Evolutionary conservation across 2,329 filamentous ascomycete genomes (phyloP).

Genomic region (Exophiala lecanii-corni): DNA sequence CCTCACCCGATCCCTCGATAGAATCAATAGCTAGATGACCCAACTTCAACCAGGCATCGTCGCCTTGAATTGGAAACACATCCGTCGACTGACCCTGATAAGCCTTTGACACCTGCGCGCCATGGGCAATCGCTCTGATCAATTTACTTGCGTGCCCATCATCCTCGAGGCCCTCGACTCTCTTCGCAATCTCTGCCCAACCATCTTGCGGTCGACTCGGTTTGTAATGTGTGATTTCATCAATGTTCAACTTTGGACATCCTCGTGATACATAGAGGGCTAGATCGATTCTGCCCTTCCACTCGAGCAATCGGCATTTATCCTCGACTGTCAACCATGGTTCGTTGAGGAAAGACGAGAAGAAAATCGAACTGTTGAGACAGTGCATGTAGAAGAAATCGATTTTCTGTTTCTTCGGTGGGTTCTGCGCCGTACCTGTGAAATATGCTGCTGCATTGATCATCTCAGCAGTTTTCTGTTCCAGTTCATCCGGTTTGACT

Average conservation of each 20-base stretch:
- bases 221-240: slow-evolving; percentile 58
- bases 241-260: slow-evolving; percentile 55
- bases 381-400: slow-evolving; percentile 84
- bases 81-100: slow-evolving; percentile 32
- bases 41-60: slow-evolving; percentile 42
- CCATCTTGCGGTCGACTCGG: slow-evolving; percentile 41
- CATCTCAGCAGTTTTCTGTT: slow-evolving; percentile 61
- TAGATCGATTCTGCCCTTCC: slow-evolving; percentile 73
- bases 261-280: slow-evolving; percentile 67
- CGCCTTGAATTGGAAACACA: slow-evolving; percentile 34
- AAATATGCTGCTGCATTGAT: slow-evolving; percentile 59
- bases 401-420: slow-evolving; percentile 63
- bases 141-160: slow-evolving; percentile 82
- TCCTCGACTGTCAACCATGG: slow-evolving; percentile 56
- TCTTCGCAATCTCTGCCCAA: slow-evolving; percentile 44
- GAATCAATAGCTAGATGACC: slow-evolving; percentile 39
- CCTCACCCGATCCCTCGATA: slow-evolving; percentile 27
- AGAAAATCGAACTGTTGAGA: slow-evolving; percentile 72
- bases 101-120: slow-evolving; percentile 46
- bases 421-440: slow-evolving; percentile 58
- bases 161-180: slow-evolving; percentile 50
- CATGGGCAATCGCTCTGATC: slow-evolving; percentile 63
- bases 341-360: slow-evolving; percentile 53
- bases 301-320: slow-evolving; percentile 71
- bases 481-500: slow-evolving; percentile 53